Conservation (phyloP, 2,329 filamentous ascomycete species). For the Fusarium udum region DNA sequence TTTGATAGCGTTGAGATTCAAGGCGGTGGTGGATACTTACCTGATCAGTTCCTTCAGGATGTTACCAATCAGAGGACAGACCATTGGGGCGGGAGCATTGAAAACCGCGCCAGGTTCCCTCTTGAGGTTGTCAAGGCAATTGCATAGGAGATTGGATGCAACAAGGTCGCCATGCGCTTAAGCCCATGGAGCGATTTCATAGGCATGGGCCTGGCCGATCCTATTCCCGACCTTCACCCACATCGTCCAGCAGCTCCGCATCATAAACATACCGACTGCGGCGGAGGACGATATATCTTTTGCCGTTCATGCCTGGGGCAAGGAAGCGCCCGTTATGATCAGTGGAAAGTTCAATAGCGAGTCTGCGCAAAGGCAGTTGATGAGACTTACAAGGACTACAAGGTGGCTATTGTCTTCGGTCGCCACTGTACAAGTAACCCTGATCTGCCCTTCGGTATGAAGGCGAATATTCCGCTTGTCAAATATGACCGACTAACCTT, state of each 20-base stretch:
- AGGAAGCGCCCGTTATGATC: background rate
- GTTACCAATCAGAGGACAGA: too few species aligned
- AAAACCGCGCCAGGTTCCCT: background rate
- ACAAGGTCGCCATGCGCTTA: background rate
- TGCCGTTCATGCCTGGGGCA: background rate
- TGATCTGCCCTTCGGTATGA: background rate
- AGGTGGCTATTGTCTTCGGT: background rate
- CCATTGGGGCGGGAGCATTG: fast-evolving
- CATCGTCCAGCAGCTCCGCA: background rate
- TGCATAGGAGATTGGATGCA: fast-evolving
- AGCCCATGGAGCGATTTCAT: background rate
- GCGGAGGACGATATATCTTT: background rate
- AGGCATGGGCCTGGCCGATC: background rate
- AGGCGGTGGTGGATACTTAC: too few species aligned
- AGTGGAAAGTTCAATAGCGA: background rate
- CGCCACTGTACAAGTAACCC: background rate
- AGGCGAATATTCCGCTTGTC: background rate
- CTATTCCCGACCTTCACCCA: background rate
- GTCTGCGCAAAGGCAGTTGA: background rate
- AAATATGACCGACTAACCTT: background rate
- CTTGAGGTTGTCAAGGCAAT: background rate
- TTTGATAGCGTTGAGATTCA: too few species aligned
- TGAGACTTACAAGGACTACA: background rate
- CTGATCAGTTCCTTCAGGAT: too few species aligned
- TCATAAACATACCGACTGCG: too few species aligned